Evolutionary conservation across 305 asterid genomes (phyloP).

Genomic region (Nicotiana rustica): DNA sequence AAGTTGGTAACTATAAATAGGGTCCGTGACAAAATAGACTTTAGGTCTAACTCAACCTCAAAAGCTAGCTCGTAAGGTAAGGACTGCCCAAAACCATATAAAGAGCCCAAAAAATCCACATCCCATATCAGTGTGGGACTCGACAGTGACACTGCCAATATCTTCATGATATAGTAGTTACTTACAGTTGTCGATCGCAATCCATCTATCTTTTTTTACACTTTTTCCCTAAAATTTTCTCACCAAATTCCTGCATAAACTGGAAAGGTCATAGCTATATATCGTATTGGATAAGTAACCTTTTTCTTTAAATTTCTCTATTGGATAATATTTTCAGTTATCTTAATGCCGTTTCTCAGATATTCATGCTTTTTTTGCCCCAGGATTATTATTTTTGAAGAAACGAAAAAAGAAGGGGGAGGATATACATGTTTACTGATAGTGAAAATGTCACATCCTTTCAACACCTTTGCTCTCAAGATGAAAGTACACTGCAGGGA

Average conservation of each 20-base stretch:
- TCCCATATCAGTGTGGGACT: too few relatives aligned
- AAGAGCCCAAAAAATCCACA: too few relatives aligned
- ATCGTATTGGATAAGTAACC: background rate
- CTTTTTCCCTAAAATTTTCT: background rate
- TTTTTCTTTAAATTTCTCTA: too few relatives aligned
- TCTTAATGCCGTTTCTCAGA: background rate
- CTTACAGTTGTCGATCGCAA: background rate
- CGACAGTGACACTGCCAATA: too few relatives aligned
- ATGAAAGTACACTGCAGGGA: constrained; percentile 32
- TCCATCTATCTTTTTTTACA: background rate
- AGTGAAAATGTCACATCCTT: background rate
- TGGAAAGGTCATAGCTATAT: background rate
- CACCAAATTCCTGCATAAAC: background rate
- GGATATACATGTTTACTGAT: background rate
- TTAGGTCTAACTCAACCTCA: too few relatives aligned
- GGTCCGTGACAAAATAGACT: too few relatives aligned
- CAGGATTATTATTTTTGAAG: background rate
- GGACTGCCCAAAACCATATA: too few relatives aligned
- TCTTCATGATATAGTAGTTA: background rate
- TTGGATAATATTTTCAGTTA: background rate
- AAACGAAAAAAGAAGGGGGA: background rate
- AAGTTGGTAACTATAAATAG: too few relatives aligned
- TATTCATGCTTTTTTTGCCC: background rate
- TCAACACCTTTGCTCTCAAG: constrained; percentile 29
- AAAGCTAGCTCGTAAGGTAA: too few relatives aligned